These are phyloP conservation scores for Cercospora citrullina DNA, from an alignment of 2,329 filamentous ascomycete species.

Conservation along the genomic window DNA sequence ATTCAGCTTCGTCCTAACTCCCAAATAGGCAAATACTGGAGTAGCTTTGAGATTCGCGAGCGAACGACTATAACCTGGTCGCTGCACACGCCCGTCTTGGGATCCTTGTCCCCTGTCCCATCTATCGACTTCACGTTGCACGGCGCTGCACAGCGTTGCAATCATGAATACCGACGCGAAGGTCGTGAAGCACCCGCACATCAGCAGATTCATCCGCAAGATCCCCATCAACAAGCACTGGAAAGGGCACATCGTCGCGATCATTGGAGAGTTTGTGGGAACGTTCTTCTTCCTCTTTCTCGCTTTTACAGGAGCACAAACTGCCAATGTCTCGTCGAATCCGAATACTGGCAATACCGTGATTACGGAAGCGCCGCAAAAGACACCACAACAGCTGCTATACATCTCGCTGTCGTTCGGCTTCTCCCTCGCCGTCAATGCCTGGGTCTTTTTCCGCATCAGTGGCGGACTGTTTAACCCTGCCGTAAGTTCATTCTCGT, in stretches of 20 bases:
- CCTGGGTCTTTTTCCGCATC: slow-evolving; percentile 44
- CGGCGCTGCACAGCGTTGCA: background rate
- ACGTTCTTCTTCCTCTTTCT: slow-evolving; percentile 51
- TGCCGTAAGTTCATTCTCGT: slow-evolving; percentile 34
- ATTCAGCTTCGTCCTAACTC: background rate
- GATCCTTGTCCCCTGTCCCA: slow-evolving; percentile 2
- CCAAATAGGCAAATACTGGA: background rate
- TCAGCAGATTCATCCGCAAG: background rate
- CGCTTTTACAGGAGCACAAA: slow-evolving; percentile 47
- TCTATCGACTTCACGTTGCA: background rate
- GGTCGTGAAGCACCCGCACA: slow-evolving; percentile 2
- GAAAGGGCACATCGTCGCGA: slow-evolving; percentile 36
- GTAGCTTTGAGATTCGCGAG: background rate
- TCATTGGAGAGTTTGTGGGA: slow-evolving; percentile 45
- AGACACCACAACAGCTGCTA: slow-evolving; percentile 42
- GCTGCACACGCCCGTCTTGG: background rate
- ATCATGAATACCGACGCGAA: slow-evolving; percentile 11
- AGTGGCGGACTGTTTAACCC: slow-evolving; percentile 41
- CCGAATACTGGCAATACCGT: slow-evolving; percentile 30
- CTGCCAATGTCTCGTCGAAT: slow-evolving; percentile 43
- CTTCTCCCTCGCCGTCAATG: slow-evolving; percentile 45
- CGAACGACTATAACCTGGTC: background rate
- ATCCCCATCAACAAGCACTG: slow-evolving; percentile 2
- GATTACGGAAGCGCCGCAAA: slow-evolving; percentile 31
- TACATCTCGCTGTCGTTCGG: slow-evolving; percentile 45